A percentile compares a stretch with the other conserved stretches of the same genome.
Evolutionary conservation across 2,329 filamentous ascomycete genomes (phyloP).

Genomic region (Aquanectria penicillioides): DNA sequence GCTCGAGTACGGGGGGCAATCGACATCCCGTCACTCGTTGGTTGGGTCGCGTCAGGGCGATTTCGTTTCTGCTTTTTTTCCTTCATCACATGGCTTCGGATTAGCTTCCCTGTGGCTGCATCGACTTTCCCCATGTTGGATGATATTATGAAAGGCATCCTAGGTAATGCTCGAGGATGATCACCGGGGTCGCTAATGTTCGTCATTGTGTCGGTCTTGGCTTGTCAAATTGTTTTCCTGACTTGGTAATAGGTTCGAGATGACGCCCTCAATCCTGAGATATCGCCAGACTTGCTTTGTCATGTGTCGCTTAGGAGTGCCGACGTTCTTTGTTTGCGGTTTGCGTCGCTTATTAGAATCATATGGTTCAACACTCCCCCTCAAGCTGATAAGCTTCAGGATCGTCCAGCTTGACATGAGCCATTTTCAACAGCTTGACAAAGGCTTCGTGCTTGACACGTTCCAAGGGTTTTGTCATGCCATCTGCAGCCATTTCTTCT

Average conservation of each 20-base stretch:
- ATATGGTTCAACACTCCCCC: too few relatives aligned
- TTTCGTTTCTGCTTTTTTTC: constrained; percentile 1
- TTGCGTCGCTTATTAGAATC: too few relatives aligned
- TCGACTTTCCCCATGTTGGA: constrained; percentile 3
- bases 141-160: constrained; percentile 11
- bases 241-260: constrained; percentile 1
- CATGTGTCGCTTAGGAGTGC: too few relatives aligned
- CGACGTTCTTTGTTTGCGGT: too few relatives aligned
- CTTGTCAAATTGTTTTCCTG: neutral
- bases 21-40: neutral
- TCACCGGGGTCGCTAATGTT: neutral
- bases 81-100: constrained; percentile 18
- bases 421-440: too few relatives aligned
- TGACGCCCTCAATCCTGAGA: neutral
- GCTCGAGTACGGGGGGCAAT: neutral
- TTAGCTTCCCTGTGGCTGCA: constrained; percentile 5
- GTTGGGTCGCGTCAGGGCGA: neutral
- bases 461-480: too few relatives aligned
- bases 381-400: too few relatives aligned
- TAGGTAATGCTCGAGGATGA: neutral
- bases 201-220: constrained; percentile 8
- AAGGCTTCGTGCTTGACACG: too few relatives aligned
- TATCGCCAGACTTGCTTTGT: too few relatives aligned
- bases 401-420: too few relatives aligned
- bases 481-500: too few relatives aligned